Evolutionary conservation across 169 alveolate species (phyloP), one percentile per base, ranked within the genome.

Genomic region (Sarcocystis neurona): DNA sequence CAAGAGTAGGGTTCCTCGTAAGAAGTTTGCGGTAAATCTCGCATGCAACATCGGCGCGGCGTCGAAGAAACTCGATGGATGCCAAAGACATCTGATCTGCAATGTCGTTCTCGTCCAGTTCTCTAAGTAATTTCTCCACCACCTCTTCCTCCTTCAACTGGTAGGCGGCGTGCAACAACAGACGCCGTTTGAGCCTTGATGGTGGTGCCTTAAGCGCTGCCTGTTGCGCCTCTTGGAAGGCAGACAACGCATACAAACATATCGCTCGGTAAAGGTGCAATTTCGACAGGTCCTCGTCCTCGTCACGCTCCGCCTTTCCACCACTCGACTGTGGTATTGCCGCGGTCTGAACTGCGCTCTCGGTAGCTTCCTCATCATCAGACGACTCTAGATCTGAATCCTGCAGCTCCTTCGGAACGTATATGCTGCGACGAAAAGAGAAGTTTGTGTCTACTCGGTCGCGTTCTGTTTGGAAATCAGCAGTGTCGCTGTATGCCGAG

Each of bases 21-120:
- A 72, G 56, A 18, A 34, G 15, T 8, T 32, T 20, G 37, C 82
- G 48, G 32, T 72, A 72, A 18, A 72, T 72, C 34, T 72, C 82
- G 34, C 82, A 72, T 3, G 82, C 82, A 39, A 41, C 82, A 20
- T 44, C 82, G 12, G 82, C 12, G 32, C 82, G 82, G 58, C 60
- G 58, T 20, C 82, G 82, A 48, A 72, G 37, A 56, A 39, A 72
- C 46, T 39, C 82, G 39, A 72, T 39, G 0, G 82, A 48, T 20
- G 82, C 82, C 10, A 39, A 12, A 34, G 56, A 27, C 82, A 72
- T 72, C 4, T 72, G 82, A 39, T 72, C 82, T 12, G 37, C 58
- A 32, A 72, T 27, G 10, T 72, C 56, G 5, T 39, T 32, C 8
- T 10, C n/a, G 34, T 72, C 82, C n/a, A 72, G 32, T 41, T 32